These are phyloP conservation scores for Abrus precatorius DNA, from an alignment of 306 rosid species.

Conservation along the genomic window DNA sequence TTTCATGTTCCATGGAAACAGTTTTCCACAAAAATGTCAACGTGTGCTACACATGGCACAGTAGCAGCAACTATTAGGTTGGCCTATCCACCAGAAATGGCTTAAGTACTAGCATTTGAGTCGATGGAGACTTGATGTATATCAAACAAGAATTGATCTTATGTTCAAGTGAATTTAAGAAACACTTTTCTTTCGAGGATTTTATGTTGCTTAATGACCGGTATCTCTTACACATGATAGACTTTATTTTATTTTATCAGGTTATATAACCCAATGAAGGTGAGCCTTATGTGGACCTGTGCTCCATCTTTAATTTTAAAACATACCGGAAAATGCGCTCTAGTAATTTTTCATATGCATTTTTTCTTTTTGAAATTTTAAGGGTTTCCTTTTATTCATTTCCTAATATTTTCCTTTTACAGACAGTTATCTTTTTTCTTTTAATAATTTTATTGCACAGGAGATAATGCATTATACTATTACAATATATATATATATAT, in stretches of 20 bases:
- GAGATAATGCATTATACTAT: neutral
- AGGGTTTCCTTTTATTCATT: neutral
- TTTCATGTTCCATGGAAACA: slow-evolving; percentile 1
- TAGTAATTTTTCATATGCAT: neutral
- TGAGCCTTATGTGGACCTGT: neutral
- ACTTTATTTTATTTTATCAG: neutral
- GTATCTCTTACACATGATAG: neutral
- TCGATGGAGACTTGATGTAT: neutral
- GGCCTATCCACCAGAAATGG: neutral
- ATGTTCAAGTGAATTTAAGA: neutral
- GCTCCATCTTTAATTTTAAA: slow-evolving; percentile 9
- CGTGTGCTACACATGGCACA: slow-evolving; percentile 32
- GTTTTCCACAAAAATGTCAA: slow-evolving; percentile 19
- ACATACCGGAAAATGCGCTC: neutral
- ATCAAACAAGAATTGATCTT: neutral
- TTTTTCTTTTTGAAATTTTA: neutral
- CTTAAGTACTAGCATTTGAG: neutral
- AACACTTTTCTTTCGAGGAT: neutral
- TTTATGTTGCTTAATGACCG: neutral
- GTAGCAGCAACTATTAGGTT: neutral
- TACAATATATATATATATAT: neutral
- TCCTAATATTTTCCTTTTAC: neutral
- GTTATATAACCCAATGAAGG: neutral
- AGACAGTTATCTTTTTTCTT: neutral
- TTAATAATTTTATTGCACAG: neutral